Percentiles rank a stretch among this genome's conserved stretches.
Evolutionary conservation across 176 grass and related monocot species (phyloP).

Genomic region (Carex scoparia): DNA sequence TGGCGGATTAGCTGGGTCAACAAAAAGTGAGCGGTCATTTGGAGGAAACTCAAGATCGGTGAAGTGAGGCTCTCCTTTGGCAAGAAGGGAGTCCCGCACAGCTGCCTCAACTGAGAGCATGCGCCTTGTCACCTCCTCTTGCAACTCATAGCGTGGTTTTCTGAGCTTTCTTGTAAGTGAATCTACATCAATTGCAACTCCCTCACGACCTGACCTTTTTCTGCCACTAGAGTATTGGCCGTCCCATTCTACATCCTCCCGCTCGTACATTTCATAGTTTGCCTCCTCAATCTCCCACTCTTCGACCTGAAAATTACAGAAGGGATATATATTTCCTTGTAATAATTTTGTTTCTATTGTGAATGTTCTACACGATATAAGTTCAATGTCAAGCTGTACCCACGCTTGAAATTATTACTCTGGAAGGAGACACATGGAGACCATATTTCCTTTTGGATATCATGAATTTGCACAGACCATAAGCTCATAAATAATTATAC

Average conservation of each 20-base stretch:
- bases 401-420: neutral
- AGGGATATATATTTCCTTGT: constrained; percentile 17
- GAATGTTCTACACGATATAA: neutral
- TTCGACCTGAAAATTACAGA: constrained; percentile 45
- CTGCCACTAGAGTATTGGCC: constrained; percentile 96
- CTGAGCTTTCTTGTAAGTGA: constrained; percentile 65
- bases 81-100: constrained; percentile 81
- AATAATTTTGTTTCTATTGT: constrained; percentile 16
- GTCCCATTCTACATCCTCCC: constrained; percentile 98
- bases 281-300: constrained; percentile 96
- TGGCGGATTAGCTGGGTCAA: constrained; percentile 70
- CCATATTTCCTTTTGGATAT: neutral
- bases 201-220: constrained; percentile 65
- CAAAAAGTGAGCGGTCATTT: constrained; percentile 70
- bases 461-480: neutral
- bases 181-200: constrained; percentile 83
- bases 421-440: neutral
- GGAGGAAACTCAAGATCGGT: constrained; percentile 98
- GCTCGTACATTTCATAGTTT: constrained; percentile 82
- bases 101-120: constrained; percentile 97
- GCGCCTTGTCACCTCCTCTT: constrained; percentile 85
- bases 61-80: constrained; percentile 76
- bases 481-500: neutral
- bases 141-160: constrained; percentile 87
- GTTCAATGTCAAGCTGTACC: neutral